These are phyloP conservation scores for Auricularia cornea DNA, from an alignment of 768 basidiomycete genomes.

Conservation along the genomic window DNA sequence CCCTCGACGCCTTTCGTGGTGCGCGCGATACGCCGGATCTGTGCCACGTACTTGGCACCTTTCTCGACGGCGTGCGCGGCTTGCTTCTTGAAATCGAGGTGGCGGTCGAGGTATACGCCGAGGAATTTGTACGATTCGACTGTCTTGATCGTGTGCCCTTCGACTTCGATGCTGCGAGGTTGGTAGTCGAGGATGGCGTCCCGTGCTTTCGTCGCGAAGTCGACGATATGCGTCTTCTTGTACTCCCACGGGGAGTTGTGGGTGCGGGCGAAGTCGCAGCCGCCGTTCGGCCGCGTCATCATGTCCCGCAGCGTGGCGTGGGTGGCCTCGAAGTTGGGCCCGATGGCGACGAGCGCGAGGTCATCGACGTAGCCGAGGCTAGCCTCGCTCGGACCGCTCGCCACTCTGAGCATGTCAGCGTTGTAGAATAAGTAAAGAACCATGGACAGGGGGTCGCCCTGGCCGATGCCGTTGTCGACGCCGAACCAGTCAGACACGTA, in stretches of 20 bases:
- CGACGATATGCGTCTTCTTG: constrained; percentile 22
- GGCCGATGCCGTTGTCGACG: constrained; percentile 7
- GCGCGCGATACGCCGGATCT: no score
- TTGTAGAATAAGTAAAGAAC: constrained; percentile 10
- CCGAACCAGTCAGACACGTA: no score
- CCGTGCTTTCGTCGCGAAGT: constrained; percentile 10
- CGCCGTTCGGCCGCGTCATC: no score
- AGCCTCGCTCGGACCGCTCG: no score
- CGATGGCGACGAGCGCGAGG: no score
- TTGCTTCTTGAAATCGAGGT: constrained; percentile 11
- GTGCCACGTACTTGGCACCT: no score
- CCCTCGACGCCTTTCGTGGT: no score
- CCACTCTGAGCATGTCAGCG: neutral
- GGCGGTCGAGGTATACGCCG: constrained; percentile 9
- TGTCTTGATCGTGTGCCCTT: constrained; percentile 11
- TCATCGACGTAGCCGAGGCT: no score
- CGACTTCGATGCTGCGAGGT: constrained; percentile 24
- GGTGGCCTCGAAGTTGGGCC: no score
- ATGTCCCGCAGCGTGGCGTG: no score
- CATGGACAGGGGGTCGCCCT: constrained; percentile 4
- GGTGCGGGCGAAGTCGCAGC: constrained; percentile 9
- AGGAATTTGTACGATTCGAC: constrained; percentile 5
- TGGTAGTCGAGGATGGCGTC: no score
- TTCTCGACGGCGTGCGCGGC: constrained; percentile 3
- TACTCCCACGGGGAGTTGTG: constrained; percentile 26